A percentile compares a stretch with the other conserved stretches of the same genome.
Conservation (phyloP, 2,329 filamentous ascomycete species). For the Trichoderma sp. region DNA sequence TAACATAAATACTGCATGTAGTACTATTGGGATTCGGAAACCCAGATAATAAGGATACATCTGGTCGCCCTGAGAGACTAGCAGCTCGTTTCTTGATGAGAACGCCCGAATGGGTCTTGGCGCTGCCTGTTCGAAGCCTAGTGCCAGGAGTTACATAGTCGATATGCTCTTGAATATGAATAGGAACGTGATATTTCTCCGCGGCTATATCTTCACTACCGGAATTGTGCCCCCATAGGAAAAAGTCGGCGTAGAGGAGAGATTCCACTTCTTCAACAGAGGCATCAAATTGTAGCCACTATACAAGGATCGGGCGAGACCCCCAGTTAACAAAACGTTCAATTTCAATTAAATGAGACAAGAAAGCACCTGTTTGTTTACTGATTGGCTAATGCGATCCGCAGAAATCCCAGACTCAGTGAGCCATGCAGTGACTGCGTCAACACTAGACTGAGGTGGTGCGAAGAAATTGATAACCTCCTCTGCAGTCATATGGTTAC, state of each 20-base stretch:
- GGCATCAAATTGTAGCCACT: background rate
- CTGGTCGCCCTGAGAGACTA: background rate
- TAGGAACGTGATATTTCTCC: conserved; percentile 43
- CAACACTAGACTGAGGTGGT: background rate
- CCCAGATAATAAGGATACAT: background rate
- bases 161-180: conserved; percentile 36
- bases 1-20: background rate
- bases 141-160: background rate
- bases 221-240: background rate
- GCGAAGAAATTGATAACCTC: background rate
- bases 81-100: background rate
- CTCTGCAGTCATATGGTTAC: background rate
- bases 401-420: background rate
- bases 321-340: background rate
- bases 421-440: background rate
- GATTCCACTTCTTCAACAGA: background rate
- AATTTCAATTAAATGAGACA: background rate
- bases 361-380: background rate
- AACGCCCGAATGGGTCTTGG: background rate
- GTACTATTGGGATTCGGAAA: background rate
- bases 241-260: background rate
- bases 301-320: too few species aligned
- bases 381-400: background rate
- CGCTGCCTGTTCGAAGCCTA: background rate
- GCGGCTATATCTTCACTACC: background rate